Conservation (phyloP, 2,329 filamentous ascomycete genomes). For the Dryadomyces quercivorus region DNA sequence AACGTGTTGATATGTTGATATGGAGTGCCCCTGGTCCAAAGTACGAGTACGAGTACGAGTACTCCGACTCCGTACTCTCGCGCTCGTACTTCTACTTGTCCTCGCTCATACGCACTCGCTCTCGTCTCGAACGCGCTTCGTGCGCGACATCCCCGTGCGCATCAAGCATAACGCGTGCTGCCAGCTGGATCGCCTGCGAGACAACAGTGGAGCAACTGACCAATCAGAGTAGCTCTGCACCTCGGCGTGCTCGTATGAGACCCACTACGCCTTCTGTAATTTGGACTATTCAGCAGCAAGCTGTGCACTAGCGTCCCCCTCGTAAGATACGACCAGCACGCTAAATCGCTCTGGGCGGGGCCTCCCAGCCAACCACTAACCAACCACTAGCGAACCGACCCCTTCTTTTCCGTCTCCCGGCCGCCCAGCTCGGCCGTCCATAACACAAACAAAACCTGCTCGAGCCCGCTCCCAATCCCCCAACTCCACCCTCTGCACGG, state of each 20-base stretch:
- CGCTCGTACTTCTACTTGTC: neutral
- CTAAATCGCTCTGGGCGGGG: neutral
- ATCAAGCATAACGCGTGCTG: neutral
- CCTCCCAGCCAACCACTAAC: neutral
- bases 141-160: neutral
- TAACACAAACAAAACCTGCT: conserved; percentile 12
- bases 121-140: neutral
- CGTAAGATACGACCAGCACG: neutral
- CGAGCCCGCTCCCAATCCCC: conserved; percentile 4
- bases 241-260: neutral
- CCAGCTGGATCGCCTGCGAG: neutral
- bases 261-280: neutral
- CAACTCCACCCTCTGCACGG: conserved; percentile 7
- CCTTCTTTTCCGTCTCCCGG: conserved; percentile 10
- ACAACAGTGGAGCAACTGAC: neutral
- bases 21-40: too few relatives aligned
- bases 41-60: neutral
- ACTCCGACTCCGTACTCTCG: neutral
- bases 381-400: neutral
- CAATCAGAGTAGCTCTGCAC: neutral
- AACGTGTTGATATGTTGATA: too few relatives aligned
- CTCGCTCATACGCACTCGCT: neutral
- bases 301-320: neutral
- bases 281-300: neutral
- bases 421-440: conserved; percentile 9